Conservation (phyloP, 225 moss, liverwort and hornwort species). For the Lunularia cruciata region DNA sequence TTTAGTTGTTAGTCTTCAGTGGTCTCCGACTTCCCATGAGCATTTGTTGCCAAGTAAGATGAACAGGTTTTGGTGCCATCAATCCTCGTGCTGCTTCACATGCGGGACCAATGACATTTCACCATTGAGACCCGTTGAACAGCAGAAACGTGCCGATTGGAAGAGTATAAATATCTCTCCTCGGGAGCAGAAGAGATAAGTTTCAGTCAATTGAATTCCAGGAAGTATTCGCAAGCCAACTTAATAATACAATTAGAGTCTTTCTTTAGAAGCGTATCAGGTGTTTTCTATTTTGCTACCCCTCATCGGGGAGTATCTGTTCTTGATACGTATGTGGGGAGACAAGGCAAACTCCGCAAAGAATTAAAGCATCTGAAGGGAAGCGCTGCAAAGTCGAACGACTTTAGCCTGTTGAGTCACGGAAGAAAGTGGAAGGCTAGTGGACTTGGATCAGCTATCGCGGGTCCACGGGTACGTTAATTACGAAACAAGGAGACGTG, state of each 20-base stretch:
- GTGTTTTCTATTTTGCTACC: slow-evolving; percentile 1
- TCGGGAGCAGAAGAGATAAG: no score
- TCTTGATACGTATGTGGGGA: no score
- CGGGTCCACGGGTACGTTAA: neutral
- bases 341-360: no score
- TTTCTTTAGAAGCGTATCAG: neutral
- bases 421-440: neutral
- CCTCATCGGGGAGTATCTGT: neutral
- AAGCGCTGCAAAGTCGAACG: neutral
- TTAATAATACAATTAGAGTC: neutral
- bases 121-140: neutral
- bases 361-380: no score
- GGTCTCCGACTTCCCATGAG: no score
- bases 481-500: neutral
- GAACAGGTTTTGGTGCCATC: no score
- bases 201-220: no score
- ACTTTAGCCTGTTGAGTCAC: neutral
- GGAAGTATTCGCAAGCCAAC: no score
- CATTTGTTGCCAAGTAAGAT: no score
- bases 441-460: neutral
- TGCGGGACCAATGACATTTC: neutral
- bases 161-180: neutral
- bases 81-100: no score
- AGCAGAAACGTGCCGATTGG: neutral
- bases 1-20: no score